phyloP scores from a whole-genome alignment of 2,329 filamentous ascomycete genomes.

The Leptographium galeiforme region DNA sequence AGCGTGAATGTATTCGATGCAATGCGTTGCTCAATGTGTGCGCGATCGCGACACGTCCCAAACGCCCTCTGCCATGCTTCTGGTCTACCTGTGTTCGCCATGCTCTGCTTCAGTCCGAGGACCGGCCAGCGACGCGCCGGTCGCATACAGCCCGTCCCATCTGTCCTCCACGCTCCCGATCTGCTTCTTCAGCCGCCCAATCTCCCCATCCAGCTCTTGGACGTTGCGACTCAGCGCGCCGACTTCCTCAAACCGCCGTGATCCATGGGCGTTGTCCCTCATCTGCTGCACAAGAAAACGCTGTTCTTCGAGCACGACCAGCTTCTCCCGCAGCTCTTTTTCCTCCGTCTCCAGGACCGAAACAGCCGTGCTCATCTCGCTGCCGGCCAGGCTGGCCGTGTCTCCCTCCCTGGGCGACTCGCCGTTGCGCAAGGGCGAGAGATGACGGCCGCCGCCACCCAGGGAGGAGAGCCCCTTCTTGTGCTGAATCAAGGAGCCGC shows the following conservation, averaged over 20 bases:
- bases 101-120: background rate
- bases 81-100: background rate
- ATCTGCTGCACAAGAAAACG: slow-evolving; percentile 79
- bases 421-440: slow-evolving; percentile 32
- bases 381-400: slow-evolving; percentile 32
- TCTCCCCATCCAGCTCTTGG: slow-evolving; percentile 71
- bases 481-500: slow-evolving; percentile 9
- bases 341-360: slow-evolving; percentile 65
- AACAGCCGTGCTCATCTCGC: slow-evolving; percentile 38
- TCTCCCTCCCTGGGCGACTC: slow-evolving; percentile 29
- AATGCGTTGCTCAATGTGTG: background rate
- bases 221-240: slow-evolving; percentile 65
- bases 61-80: slow-evolving; percentile 2
- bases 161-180: slow-evolving; percentile 51
- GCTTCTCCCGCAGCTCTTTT: slow-evolving; percentile 62
- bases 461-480: slow-evolving; percentile 16
- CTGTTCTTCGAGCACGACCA: slow-evolving; percentile 83
- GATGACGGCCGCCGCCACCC: slow-evolving; percentile 10
- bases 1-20: background rate
- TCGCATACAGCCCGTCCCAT: slow-evolving; percentile 39
- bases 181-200: slow-evolving; percentile 51
- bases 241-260: slow-evolving; percentile 76
- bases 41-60: background rate
- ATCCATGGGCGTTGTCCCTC: slow-evolving; percentile 63
- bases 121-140: slow-evolving; percentile 2